Percentiles rank a stretch among this genome's conserved stretches.
Evolutionary conservation across 306 rosid species (phyloP).

Genomic region (Astragalus membranaceus): DNA sequence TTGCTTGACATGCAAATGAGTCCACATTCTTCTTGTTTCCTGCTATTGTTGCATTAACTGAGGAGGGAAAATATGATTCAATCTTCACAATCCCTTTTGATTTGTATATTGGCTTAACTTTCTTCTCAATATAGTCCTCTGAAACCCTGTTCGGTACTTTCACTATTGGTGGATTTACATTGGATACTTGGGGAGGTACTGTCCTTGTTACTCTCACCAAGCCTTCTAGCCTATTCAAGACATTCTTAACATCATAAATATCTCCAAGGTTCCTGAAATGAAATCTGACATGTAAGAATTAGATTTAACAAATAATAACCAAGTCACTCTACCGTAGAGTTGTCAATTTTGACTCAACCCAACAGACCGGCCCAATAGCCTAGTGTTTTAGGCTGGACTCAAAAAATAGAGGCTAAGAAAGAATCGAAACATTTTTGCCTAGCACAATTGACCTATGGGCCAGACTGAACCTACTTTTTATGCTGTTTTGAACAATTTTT

Average conservation of each 20-base stretch:
- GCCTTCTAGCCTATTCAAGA: constrained; percentile 14
- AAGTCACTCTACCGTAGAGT: too few species aligned
- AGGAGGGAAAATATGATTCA: constrained; percentile 36
- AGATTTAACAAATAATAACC: too few species aligned
- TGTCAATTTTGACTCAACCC: too few species aligned
- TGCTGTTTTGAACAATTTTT: too few species aligned
- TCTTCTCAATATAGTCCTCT: constrained; percentile 17
- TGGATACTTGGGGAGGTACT: constrained; percentile 8
- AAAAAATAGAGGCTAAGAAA: too few species aligned
- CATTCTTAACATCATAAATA: constrained; percentile 26
- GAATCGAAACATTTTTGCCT: too few species aligned
- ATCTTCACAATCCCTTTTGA: constrained; percentile 24
- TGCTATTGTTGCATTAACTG: constrained; percentile 10
- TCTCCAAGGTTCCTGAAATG: constrained; percentile 33
- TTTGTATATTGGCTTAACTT: constrained; percentile 30
- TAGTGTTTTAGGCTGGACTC: too few species aligned
- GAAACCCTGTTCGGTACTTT: constrained; percentile 32
- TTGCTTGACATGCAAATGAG: constrained; percentile 27
- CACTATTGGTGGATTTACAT: constrained; percentile 4
- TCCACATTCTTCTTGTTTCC: constrained; percentile 7
- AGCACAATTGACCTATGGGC: too few species aligned
- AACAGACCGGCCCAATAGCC: too few species aligned
- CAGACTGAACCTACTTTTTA: too few species aligned
- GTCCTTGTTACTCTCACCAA: constrained; percentile 28
- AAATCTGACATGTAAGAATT: background rate